Percentiles rank a stretch among this genome's conserved stretches.
phyloP scores from a whole-genome alignment of 2,329 filamentous ascomycete species.

The Verticillium albo-atrum region DNA sequence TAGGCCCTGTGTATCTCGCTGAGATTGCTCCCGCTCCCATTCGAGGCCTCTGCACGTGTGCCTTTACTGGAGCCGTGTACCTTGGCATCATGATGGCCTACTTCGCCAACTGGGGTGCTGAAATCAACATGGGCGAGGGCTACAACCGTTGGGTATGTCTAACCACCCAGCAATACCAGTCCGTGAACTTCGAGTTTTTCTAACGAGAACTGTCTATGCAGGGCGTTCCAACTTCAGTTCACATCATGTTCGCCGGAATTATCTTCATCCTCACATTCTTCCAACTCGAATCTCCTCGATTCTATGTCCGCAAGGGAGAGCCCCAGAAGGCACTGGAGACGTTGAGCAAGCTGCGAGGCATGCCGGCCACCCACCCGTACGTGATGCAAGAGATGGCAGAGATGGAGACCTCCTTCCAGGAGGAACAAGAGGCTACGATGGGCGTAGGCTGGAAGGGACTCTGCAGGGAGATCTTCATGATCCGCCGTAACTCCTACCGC shows the following conservation, averaged over 20 bases:
- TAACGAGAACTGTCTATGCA: slow-evolving; percentile 28
- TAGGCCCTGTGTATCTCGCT: slow-evolving; percentile 38
- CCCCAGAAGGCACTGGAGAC: slow-evolving; percentile 50
- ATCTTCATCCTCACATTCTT: slow-evolving; percentile 68
- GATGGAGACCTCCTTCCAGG: slow-evolving; percentile 62
- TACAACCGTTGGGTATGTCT: slow-evolving; percentile 9
- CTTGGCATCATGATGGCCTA: slow-evolving; percentile 66
- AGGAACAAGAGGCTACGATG: slow-evolving; percentile 67
- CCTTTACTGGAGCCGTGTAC: slow-evolving; percentile 41
- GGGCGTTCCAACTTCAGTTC: slow-evolving; percentile 58
- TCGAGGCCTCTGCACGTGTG: slow-evolving; percentile 59
- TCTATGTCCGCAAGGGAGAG: slow-evolving; percentile 60
- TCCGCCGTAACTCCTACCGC: slow-evolving; percentile 67
- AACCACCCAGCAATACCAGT: background rate
- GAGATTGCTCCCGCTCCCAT: slow-evolving; percentile 60
- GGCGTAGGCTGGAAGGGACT: slow-evolving; percentile 57
- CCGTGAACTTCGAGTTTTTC: slow-evolving; percentile 6
- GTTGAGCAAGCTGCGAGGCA: slow-evolving; percentile 54
- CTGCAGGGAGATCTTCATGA: slow-evolving; percentile 63
- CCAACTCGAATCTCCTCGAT: slow-evolving; percentile 66
- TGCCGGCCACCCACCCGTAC: slow-evolving; percentile 56
- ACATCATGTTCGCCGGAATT: slow-evolving; percentile 68
- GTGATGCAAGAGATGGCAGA: slow-evolving; percentile 56
- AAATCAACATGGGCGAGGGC: slow-evolving; percentile 33
- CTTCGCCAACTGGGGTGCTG: slow-evolving; percentile 57